Conservation (phyloP, 768 basidiomycete species). For the Mrakia blollopis region DNA sequence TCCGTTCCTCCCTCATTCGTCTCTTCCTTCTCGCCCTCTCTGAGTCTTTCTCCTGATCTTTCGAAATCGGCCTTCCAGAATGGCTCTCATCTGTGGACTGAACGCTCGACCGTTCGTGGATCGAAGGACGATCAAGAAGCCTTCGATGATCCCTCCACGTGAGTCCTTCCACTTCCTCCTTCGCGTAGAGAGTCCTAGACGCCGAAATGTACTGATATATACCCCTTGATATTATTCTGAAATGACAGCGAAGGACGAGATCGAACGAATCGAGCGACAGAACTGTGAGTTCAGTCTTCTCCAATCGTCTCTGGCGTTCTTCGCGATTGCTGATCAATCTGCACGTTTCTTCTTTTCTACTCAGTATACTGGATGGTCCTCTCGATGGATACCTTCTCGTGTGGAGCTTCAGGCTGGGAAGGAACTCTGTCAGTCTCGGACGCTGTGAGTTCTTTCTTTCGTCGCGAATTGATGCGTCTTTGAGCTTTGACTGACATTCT, state of each 20-base stretch:
- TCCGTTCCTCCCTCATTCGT: neutral
- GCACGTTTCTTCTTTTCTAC: neutral
- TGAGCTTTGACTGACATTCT: neutral
- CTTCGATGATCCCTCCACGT: neutral
- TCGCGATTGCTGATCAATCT: neutral
- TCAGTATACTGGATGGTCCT: neutral
- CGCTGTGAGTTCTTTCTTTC: neutral
- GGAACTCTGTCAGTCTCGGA: neutral
- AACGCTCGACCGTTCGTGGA: neutral
- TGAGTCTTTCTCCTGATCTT: neutral
- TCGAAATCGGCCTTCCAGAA: neutral
- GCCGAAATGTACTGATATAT: too few relatives aligned
- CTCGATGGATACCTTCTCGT: neutral
- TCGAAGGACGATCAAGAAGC: neutral
- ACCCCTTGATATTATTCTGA: neutral
- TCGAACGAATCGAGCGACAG: neutral
- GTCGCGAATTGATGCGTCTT: neutral
- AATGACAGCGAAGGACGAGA: neutral
- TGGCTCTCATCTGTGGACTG: neutral
- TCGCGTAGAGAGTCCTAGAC: neutral
- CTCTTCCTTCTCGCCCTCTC: neutral
- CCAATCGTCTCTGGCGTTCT: neutral
- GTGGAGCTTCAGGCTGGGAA: neutral
- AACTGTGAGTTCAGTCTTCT: neutral
- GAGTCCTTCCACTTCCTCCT: neutral